Base-by-base conservation (phyloP, 2,329 filamentous ascomycete species). In the Claviceps digitariae region DNA sequence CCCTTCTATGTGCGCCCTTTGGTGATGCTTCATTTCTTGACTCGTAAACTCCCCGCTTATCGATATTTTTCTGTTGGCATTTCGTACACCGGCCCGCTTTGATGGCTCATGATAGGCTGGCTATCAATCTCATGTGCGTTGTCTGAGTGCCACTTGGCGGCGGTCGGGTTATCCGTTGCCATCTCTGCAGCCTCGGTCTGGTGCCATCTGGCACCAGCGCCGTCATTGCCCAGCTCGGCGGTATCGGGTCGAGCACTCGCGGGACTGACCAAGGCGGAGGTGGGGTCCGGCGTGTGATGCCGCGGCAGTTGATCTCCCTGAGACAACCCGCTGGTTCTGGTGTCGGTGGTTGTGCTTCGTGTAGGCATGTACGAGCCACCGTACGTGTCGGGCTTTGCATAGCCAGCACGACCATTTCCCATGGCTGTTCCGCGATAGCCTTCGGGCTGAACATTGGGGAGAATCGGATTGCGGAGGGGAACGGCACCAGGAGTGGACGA, bases 361-460 rank as follows among this genome's bases (percentile, higher is more conserved):
- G 61, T 59, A 34, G 57, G 55, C 7, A 59, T 57, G 58, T 68
- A 63, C 12, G 61, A 57, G 10, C 65, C 59, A 34, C 67, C 67
- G 49, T 65, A 69, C 1, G 63, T 58, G 20, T 65, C 62, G 20
- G 68, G 68, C 57, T 71, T 69, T 56, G 68, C 68, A 48, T 67
- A 70, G 46, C 68, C 68, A 13, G 68, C 59, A 48, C 68, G 67
- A 20, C 68, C 68, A 46, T 70, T 68, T 41, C 68, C 67, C 55
- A 66, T 60, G 50, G 68, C 68, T 38, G 68, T 71, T 47, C 68
- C 68, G 20, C 68, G 68, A 57, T 71, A 71, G 27, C 68, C 68
- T 52, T 71, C 68, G 34, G 59, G 56, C 40, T 54, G 56, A 29
- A 57, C 56, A 10, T 57, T 57, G 36, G 57, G 55, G 52, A 62